Percentiles rank a stretch among this genome's conserved stretches.
Conservation (phyloP, 73 alveolate genomes). For the Tetrahymena thermophila region DNA sequence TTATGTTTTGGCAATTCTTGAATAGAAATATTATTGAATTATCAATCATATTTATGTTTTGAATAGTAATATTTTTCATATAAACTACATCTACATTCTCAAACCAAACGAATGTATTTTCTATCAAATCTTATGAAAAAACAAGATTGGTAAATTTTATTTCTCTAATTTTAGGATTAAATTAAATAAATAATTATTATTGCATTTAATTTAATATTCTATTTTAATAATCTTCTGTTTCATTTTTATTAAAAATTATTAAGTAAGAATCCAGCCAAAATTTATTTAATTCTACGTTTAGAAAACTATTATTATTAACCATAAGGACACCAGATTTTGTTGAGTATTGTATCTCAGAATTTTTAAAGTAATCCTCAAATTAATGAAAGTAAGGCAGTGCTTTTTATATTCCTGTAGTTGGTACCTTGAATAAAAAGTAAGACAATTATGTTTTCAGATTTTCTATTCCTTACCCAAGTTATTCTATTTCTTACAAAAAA, state of each 20-base stretch:
- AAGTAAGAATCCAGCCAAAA: not conserved
- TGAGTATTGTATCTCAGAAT: not conserved
- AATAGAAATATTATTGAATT: not conserved
- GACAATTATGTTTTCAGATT: not conserved
- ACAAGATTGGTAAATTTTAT: not conserved
- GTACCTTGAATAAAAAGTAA: not conserved
- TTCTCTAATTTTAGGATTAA: not conserved
- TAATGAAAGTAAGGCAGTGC: not conserved
- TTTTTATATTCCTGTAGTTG: not conserved
- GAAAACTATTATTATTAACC: too few relatives aligned
- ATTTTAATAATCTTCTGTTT: not conserved
- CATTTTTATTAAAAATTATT: too few relatives aligned
- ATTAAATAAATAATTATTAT: too few relatives aligned
- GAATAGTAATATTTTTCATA: not conserved
- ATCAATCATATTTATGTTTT: not conserved
- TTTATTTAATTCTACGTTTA: not conserved
- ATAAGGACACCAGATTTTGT: not conserved
- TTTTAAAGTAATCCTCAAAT: too few relatives aligned
- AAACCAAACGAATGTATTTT: too few relatives aligned
- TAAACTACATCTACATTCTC: not conserved
- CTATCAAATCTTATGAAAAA: not conserved
- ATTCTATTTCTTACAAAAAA: not conserved
- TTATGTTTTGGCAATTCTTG: not conserved
- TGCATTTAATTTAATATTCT: too few relatives aligned
- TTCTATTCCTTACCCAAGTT: not conserved